These are phyloP conservation scores for Diaporthe sp. DNA, from an alignment of 2,329 filamentous ascomycete genomes.

Conservation along the genomic window DNA sequence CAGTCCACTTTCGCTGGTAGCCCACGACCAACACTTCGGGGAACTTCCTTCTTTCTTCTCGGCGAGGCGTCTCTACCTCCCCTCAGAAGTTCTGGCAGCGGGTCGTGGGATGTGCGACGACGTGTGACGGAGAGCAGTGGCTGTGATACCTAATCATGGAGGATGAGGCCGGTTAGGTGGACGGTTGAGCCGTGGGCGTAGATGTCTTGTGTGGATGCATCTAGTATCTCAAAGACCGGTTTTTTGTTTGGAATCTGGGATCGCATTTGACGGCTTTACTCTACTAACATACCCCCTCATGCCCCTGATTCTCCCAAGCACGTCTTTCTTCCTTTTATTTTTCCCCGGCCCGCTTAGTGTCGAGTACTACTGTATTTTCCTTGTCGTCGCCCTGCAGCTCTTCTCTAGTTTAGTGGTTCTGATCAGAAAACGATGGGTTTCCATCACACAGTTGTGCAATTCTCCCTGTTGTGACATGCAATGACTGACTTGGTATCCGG, in stretches of 20 bases:
- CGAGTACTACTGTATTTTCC: constrained; percentile 43
- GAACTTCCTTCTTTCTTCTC: constrained; percentile 40
- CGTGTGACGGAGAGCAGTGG: constrained; percentile 35
- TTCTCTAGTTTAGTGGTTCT: constrained; percentile 42
- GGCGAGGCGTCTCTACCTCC: constrained; percentile 38
- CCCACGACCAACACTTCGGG: constrained; percentile 44
- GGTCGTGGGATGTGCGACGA: constrained; percentile 33
- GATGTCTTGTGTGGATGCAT: constrained; percentile 39
- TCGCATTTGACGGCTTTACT: constrained; percentile 42
- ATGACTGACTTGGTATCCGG: neutral
- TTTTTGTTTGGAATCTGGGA: constrained; percentile 42
- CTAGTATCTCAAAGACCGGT: constrained; percentile 39
- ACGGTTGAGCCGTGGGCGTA: constrained; percentile 36
- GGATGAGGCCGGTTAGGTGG: constrained; percentile 36
- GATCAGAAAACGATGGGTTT: constrained; percentile 42
- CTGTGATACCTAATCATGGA: constrained; percentile 39
- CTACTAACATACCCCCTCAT: constrained; percentile 43
- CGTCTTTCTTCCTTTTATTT: constrained; percentile 40
- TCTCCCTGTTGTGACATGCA: neutral
- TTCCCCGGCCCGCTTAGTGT: constrained; percentile 41
- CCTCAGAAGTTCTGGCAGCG: constrained; percentile 35
- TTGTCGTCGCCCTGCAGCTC: constrained; percentile 42
- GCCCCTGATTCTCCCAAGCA: constrained; percentile 40
- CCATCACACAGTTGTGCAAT: constrained; percentile 35
- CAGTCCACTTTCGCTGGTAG: constrained; percentile 41